Percentiles rank a stretch among this genome's conserved stretches.
Evolutionary conservation across 106 monocot species (phyloP).

Genomic region (Xerophyta viscosa): DNA sequence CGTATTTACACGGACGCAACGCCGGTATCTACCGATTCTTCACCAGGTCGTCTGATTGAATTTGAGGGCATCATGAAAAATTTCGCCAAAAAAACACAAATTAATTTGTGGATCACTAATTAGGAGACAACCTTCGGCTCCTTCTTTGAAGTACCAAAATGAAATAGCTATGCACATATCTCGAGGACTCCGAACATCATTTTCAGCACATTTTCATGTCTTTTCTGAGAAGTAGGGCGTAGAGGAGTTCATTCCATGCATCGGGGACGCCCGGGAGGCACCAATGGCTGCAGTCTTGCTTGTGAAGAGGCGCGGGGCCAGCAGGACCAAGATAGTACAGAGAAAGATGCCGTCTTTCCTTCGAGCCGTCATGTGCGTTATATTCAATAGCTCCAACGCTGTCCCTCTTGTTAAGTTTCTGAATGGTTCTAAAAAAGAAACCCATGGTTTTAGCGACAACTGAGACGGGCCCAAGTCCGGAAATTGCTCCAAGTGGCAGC

Average conservation of each 20-base stretch:
- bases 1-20: no score
- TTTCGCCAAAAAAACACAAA: no score
- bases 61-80: no score
- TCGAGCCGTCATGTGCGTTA: constrained; percentile 29
- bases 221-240: constrained; percentile 13
- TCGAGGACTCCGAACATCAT: no score
- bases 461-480: constrained; percentile 14
- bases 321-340: constrained; percentile 30
- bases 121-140: no score
- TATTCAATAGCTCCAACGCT: constrained; percentile 11
- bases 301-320: constrained; percentile 18
- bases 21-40: no score
- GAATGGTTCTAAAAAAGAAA: constrained; percentile 29
- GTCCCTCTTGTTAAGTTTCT: background rate
- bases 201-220: no score
- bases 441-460: constrained; percentile 26
- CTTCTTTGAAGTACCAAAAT: no score
- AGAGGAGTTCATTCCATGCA: constrained; percentile 43
- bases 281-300: constrained; percentile 55
- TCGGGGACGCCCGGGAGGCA: constrained; percentile 46
- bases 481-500: constrained; percentile 30
- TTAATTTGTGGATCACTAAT: no score
- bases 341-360: constrained; percentile 41
- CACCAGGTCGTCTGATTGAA: no score
- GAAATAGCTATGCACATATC: no score